Conservation (phyloP, 2,329 filamentous ascomycete species). For the Penicillium sp. region DNA sequence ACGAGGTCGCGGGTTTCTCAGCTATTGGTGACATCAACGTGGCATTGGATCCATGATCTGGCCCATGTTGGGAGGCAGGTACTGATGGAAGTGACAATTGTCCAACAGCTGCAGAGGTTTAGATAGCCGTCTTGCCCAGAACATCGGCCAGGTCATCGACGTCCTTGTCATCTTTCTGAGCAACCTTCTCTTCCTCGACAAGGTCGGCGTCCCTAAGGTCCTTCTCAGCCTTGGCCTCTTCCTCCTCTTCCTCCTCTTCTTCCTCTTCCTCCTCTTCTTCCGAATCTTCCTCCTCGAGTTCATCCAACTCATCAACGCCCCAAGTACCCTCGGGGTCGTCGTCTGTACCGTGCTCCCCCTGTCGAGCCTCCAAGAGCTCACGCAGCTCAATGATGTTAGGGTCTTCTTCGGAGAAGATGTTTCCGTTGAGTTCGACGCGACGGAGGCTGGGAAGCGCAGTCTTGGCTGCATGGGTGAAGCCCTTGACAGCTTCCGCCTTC, state of each 20-base stretch:
- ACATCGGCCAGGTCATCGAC: constrained; percentile 77
- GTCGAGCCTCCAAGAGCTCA: constrained; percentile 70
- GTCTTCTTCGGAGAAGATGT: constrained; percentile 89
- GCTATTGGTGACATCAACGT: background rate
- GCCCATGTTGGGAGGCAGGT: background rate
- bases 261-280: constrained; percentile 69
- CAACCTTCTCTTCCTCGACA: constrained; percentile 59
- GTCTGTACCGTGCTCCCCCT: constrained; percentile 62
- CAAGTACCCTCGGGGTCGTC: constrained; percentile 74
- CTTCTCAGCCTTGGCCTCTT: constrained; percentile 57
- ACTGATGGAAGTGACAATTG: constrained; percentile 1
- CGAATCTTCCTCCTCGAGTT: constrained; percentile 72
- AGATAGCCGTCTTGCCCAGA: constrained; percentile 64
- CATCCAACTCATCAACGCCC: constrained; percentile 81
- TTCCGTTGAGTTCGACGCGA: constrained; percentile 91
- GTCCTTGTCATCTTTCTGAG: constrained; percentile 72
- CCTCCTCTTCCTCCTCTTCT: constrained; percentile 64
- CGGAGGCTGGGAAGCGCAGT: constrained; percentile 70
- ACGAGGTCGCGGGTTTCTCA: background rate
- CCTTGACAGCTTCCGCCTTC: constrained; percentile 69
- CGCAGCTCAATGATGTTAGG: constrained; percentile 65
- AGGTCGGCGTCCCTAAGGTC: constrained; percentile 65
- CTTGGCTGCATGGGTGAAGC: constrained; percentile 66
- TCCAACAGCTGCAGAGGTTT: constrained; percentile 12
- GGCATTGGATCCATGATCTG: constrained; percentile 2